A percentile compares a stretch with the other conserved stretches of the same genome.
Conservation (phyloP, 805 yeast species). For the Zygotorulaspora chibaensis region DNA sequence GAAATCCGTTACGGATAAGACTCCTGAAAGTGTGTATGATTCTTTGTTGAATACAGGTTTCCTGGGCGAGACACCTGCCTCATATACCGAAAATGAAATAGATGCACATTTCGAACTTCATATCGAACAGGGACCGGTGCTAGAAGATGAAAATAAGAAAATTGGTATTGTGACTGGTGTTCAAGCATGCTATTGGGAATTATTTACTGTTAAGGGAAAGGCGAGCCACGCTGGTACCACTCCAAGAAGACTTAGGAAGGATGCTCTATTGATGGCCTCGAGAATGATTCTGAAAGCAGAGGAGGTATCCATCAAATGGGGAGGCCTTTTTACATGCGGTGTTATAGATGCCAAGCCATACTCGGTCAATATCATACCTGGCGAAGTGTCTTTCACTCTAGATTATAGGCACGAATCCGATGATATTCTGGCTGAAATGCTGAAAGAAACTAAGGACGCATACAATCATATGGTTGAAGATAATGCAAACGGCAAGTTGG, state of each 20-base stretch:
- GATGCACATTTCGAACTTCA: constrained; percentile 68
- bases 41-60: constrained; percentile 59
- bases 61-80: constrained; percentile 45
- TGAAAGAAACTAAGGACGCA: constrained; percentile 36
- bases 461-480: constrained; percentile 34
- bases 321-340: constrained; percentile 56
- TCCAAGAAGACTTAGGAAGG: constrained; percentile 53
- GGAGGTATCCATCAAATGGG: constrained; percentile 45
- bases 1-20: constrained; percentile 48
- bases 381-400: constrained; percentile 49
- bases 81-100: constrained; percentile 46
- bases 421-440: constrained; percentile 36
- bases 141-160: constrained; percentile 48
- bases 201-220: constrained; percentile 49
- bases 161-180: constrained; percentile 65
- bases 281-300: constrained; percentile 51
- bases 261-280: constrained; percentile 54
- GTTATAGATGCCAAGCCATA: constrained; percentile 51
- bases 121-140: constrained; percentile 68
- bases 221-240: constrained; percentile 74
- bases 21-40: constrained; percentile 43
- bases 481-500: constrained; percentile 21
- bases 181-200: constrained; percentile 60
- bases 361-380: constrained; percentile 63
- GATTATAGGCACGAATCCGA: constrained; percentile 56